Percentiles rank a stretch among this genome's conserved stretches.
Evolutionary conservation across 2,329 filamentous ascomycete genomes (phyloP).

Genomic region (Alternaria postmessia): DNA sequence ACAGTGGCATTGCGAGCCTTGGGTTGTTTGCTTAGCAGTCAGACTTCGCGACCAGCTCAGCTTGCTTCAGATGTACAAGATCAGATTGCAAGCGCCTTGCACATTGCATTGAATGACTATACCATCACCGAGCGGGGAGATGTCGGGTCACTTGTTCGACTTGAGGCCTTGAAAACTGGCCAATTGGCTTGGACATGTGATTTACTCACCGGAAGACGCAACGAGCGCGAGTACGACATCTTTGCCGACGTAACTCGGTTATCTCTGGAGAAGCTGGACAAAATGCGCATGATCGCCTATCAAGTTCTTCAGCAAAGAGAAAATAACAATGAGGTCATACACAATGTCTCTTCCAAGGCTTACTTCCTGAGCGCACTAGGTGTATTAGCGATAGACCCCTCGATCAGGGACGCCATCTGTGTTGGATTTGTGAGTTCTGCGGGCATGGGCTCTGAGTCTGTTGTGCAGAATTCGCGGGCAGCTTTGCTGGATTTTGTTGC

Average conservation of each 20-base stretch:
- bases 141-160: constrained; percentile 83
- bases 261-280: constrained; percentile 88
- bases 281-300: constrained; percentile 66
- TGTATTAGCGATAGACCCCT: constrained; percentile 11
- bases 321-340: constrained; percentile 12
- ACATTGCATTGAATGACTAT: constrained; percentile 78
- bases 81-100: constrained; percentile 42
- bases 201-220: constrained; percentile 23
- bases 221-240: constrained; percentile 28
- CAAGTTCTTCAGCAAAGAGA: constrained; percentile 22
- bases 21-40: constrained; percentile 42
- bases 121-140: constrained; percentile 90
- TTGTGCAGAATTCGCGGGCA: constrained; percentile 73
- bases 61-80: constrained; percentile 26
- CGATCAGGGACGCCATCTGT: constrained; percentile 58
- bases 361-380: constrained; percentile 67
- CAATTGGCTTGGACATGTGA: constrained; percentile 53
- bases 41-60: not conserved
- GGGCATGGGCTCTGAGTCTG: constrained; percentile 78
- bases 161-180: constrained; percentile 77
- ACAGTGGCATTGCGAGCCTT: constrained; percentile 53
- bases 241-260: constrained; percentile 67
- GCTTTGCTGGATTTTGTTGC: constrained; percentile 64
- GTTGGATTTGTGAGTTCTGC: constrained; percentile 76
- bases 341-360: constrained; percentile 63